Base-by-base conservation (phyloP, 2,329 filamentous ascomycete genomes). In the Trichothecium sympodiale region DNA sequence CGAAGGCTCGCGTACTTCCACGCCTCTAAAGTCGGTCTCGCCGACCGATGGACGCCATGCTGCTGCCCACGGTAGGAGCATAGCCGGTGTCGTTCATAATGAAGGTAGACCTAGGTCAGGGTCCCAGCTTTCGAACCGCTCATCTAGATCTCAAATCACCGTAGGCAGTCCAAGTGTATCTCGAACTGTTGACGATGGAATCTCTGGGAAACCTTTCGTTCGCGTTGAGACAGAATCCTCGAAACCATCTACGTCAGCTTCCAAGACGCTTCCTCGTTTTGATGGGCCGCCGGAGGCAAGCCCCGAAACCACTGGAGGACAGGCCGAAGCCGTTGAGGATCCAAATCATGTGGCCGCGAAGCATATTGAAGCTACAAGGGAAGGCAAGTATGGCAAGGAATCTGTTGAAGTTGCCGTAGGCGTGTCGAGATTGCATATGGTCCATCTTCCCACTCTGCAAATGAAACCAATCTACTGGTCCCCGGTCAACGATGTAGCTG, bases 391-490 rank as follows among this genome's bases (percentile, higher is more conserved):
- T 14, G 39, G 39, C 26, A 57, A 49, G 29, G 53, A 53, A 17
- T 43, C 57, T 40, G 51, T 57, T 5, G 77, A 82, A 39, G 78
- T 96, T 3, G 77, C 87, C 4, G 89, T 96, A 2, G 91, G 91
- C 0, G 68, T 91, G 5, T 94, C 88, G n/a, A 74, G 87, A 44
- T 65, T 98, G 39, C 89, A 98, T 53, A 74, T 88, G 49, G 89
- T 96, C 2, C 78, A 83, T 39, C 67, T 96, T 46, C 87, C 89
- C 16, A 73, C 73, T 36, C 61, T 94, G 25, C 71, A 84, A 50
- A 94, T 98, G 87, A 85, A 88, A 55, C 91, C 91, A 0, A 95
- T 96, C 40, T 98, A 98, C 54, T 98, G 91, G 91, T 88, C 82
- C 14, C 89, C 91, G 7, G 72, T 96, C 23, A 87, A 94, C 48